phyloP scores from a whole-genome alignment of 345 rosid genomes.

The Geranium rotundifolium region DNA sequence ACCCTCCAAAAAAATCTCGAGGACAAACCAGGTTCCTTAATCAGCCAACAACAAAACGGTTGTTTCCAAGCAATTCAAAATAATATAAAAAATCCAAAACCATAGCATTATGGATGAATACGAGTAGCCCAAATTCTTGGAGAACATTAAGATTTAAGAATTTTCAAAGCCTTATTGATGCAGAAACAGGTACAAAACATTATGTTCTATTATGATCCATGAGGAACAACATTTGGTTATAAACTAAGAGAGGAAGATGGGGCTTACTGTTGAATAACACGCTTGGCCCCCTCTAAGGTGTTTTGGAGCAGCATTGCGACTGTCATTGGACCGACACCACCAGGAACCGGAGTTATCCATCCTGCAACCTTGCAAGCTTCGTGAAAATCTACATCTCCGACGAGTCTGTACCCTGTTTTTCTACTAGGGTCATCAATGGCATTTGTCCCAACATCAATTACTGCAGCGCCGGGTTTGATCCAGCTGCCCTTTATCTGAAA shows the following conservation, averaged over 20 bases:
- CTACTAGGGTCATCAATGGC: slow-evolving; percentile 61
- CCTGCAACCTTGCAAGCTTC: slow-evolving; percentile 83
- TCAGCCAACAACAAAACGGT: too few relatives aligned
- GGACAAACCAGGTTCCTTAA: too few relatives aligned
- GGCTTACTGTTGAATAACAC: slow-evolving; percentile 33
- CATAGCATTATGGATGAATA: too few relatives aligned
- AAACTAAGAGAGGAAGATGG: background rate
- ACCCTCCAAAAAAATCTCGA: too few relatives aligned
- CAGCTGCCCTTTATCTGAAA: slow-evolving; percentile 76
- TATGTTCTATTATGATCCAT: too few relatives aligned
- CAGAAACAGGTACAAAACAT: too few relatives aligned
- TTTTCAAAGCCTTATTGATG: too few relatives aligned
- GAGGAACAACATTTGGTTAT: too few relatives aligned
- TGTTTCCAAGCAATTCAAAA: too few relatives aligned
- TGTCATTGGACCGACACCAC: slow-evolving; percentile 97
- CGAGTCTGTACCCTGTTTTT: slow-evolving; percentile 77
- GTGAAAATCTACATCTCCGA: slow-evolving; percentile 79
- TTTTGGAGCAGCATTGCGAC: slow-evolving; percentile 85
- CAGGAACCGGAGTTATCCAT: slow-evolving; percentile 82
- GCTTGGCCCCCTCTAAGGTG: slow-evolving; percentile 76
- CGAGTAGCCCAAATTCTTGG: too few relatives aligned
- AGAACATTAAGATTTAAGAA: too few relatives aligned
- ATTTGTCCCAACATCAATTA: slow-evolving; percentile 87
- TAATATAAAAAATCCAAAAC: too few relatives aligned
- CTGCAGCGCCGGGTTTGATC: slow-evolving; percentile 95